Evolutionary conservation across 441 rosid genomes (phyloP).

Genomic region (Melastoma candidum): DNA sequence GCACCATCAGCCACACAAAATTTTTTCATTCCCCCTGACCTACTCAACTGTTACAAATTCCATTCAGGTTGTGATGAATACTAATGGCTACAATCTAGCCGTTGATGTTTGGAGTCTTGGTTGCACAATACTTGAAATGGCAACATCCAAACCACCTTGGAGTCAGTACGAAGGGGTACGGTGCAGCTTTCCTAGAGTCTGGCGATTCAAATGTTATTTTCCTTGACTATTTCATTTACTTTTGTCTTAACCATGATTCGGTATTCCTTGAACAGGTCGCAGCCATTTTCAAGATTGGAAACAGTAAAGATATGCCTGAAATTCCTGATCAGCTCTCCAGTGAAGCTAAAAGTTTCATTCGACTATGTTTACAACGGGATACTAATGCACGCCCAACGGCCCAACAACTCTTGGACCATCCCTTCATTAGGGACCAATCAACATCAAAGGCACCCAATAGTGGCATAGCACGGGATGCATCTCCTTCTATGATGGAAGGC

Average conservation of each 20-base stretch:
- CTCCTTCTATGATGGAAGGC: slow-evolving; percentile 51
- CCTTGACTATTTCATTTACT: neutral
- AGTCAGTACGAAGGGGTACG: slow-evolving; percentile 87
- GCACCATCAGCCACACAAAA: too few species aligned
- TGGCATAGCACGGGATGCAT: slow-evolving; percentile 43
- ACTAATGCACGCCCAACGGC: slow-evolving; percentile 83
- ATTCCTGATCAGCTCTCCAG: slow-evolving; percentile 79
- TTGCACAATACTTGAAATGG: slow-evolving; percentile 95
- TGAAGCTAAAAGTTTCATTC: slow-evolving; percentile 69
- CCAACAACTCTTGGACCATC: slow-evolving; percentile 55
- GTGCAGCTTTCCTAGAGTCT: neutral
- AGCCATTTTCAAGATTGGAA: slow-evolving; percentile 93
- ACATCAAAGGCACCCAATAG: slow-evolving; percentile 38
- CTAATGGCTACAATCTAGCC: slow-evolving; percentile 71
- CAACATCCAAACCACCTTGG: slow-evolving; percentile 95
- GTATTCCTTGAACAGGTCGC: slow-evolving; percentile 52
- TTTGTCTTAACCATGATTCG: too few species aligned
- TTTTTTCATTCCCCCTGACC: slow-evolving; percentile 3
- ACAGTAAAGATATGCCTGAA: slow-evolving; percentile 86
- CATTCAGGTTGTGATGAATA: slow-evolving; percentile 81
- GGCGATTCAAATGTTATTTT: slow-evolving; percentile 5
- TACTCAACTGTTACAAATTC: slow-evolving; percentile 8
- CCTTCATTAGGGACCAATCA: slow-evolving; percentile 57
- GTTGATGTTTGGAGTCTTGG: slow-evolving; percentile 98
- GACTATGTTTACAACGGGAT: slow-evolving; percentile 79